Evolutionary conservation across 768 basidiomycete species (phyloP).

Genomic region (Termitomyces sp.): DNA sequence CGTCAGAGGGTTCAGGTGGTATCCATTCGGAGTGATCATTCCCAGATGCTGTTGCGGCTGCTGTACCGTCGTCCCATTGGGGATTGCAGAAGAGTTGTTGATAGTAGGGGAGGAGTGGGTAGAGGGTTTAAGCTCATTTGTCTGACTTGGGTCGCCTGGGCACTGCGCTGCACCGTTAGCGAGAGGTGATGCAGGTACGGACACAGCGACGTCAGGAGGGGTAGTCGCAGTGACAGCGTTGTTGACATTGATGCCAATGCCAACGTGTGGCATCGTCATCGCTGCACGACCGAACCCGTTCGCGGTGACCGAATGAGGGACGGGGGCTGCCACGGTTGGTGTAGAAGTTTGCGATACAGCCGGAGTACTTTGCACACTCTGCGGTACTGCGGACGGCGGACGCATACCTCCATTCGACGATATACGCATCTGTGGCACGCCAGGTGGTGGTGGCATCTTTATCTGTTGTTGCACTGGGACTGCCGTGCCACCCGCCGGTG

Average conservation of each 20-base stretch:
- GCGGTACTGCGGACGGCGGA: constrained; percentile 39
- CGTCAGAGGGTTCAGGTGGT: constrained; percentile 43
- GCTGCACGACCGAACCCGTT: constrained; percentile 42
- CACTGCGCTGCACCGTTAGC: constrained; percentile 31
- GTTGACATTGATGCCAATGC: neutral
- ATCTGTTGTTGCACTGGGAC: constrained; percentile 64
- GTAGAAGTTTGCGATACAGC: constrained; percentile 22
- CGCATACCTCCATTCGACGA: constrained; percentile 59
- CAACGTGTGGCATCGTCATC: constrained; percentile 45
- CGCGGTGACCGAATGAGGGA: constrained; percentile 35
- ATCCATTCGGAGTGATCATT: constrained; percentile 39
- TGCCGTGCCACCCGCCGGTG: constrained; percentile 42
- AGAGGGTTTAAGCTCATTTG: constrained; percentile 26
- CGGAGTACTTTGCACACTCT: constrained; percentile 13
- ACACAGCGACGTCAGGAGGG: constrained; percentile 33
- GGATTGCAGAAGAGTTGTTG: constrained; percentile 3
- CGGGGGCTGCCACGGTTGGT: constrained; percentile 29
- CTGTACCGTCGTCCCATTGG: constrained; percentile 33
- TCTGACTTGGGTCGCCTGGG: constrained; percentile 18
- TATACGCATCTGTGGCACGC: constrained; percentile 58
- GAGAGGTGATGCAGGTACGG: constrained; percentile 26
- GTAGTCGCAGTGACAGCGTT: neutral
- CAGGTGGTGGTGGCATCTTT: constrained; percentile 57
- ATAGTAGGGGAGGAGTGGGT: neutral
- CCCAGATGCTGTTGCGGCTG: constrained; percentile 21